A percentile compares a stretch with the other conserved stretches of the same genome.
Conservation (phyloP, 306 rosid species). For the Quercus suber region DNA sequence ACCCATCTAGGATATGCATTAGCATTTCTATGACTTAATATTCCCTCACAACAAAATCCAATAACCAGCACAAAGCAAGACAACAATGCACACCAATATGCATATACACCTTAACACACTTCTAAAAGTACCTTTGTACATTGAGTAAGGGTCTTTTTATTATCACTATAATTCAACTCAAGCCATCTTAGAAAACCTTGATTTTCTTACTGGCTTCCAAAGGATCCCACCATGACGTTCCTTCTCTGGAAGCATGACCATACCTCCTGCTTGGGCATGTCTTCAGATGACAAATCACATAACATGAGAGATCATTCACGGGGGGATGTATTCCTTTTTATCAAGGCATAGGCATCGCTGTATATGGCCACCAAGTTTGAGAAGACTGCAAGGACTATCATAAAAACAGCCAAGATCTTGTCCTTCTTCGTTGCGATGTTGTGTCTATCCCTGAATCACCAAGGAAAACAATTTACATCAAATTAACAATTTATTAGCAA, state of each 20-base stretch:
- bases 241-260: constrained; percentile 13
- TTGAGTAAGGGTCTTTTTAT: constrained; percentile 25
- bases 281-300: constrained; percentile 1
- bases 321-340: constrained; percentile 37
- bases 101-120: constrained; percentile 15
- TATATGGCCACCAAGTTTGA: constrained; percentile 73
- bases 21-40: not conserved
- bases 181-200: constrained; percentile 43
- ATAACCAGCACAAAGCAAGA: not conserved
- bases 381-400: constrained; percentile 73
- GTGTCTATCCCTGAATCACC: constrained; percentile 57
- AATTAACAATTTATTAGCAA: not conserved
- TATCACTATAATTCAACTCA: constrained; percentile 24
- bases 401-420: constrained; percentile 56
- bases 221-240: constrained; percentile 14
- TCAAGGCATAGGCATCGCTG: constrained; percentile 66
- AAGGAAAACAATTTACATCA: not conserved
- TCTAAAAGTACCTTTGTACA: constrained; percentile 27
- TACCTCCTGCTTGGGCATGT: not conserved
- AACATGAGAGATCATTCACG: constrained; percentile 19
- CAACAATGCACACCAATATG: constrained; percentile 6
- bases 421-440: constrained; percentile 70
- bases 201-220: constrained; percentile 23
- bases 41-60: not conserved
- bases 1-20: not conserved